phyloP scores from a whole-genome alignment of 257 asterid species.

The Pogostemon cablin region DNA sequence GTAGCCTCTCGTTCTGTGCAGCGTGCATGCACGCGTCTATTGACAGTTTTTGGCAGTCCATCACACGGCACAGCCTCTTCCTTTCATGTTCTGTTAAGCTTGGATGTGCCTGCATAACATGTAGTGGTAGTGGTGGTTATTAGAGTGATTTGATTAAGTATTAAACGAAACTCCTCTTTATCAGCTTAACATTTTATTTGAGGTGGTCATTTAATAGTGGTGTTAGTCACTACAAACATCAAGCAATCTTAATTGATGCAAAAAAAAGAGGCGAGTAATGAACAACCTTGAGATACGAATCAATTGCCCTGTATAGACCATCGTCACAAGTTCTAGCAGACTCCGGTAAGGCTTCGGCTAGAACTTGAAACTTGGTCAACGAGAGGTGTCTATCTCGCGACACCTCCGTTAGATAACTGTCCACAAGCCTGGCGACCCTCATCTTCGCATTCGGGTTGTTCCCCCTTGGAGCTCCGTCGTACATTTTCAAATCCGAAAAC shows the following conservation, averaged over 20 bases:
- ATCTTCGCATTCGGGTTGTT: slow-evolving; percentile 64
- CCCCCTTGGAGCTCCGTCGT: slow-evolving; percentile 53
- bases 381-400: slow-evolving; percentile 80
- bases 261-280: not conserved
- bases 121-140: too few species aligned
- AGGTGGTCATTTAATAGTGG: too few species aligned
- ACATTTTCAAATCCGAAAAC: slow-evolving; percentile 57
- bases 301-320: slow-evolving; percentile 87
- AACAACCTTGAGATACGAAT: slow-evolving; percentile 91
- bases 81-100: slow-evolving; percentile 87
- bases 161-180: too few species aligned
- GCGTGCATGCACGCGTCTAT: not conserved
- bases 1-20: not conserved
- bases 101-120: slow-evolving; percentile 72
- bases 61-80: slow-evolving; percentile 53
- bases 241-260: too few species aligned
- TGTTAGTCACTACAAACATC: too few species aligned
- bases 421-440: slow-evolving; percentile 94
- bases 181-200: too few species aligned
- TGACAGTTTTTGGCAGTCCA: slow-evolving; percentile 3
- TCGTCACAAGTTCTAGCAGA: slow-evolving; percentile 87
- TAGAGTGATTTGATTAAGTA: too few species aligned
- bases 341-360: slow-evolving; percentile 91
- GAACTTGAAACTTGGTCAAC: slow-evolving; percentile 79
- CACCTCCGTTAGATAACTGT: slow-evolving; percentile 88